These are phyloP conservation scores for Fusarium clavum DNA, from an alignment of 2,329 filamentous ascomycete genomes.

Conservation along the genomic window DNA sequence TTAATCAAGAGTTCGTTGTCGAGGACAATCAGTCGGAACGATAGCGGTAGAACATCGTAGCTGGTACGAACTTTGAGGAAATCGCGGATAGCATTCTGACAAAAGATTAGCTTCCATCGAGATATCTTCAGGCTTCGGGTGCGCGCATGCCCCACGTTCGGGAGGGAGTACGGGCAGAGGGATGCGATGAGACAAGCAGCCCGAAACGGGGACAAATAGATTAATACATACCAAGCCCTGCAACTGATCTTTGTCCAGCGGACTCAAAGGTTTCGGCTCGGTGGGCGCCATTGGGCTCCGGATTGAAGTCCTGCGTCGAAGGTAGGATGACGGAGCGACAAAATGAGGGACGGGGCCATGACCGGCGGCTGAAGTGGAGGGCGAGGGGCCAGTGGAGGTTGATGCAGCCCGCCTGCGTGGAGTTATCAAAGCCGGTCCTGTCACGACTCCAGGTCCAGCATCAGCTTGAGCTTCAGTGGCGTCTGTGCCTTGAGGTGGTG, in stretches of 20 bases:
- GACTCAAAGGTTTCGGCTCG: constrained; percentile 62
- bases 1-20: constrained; percentile 96
- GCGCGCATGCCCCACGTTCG: constrained; percentile 35
- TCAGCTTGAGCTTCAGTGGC: constrained; percentile 7
- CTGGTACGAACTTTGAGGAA: constrained; percentile 97
- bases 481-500: constrained; percentile 15
- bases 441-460: constrained; percentile 9
- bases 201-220: constrained; percentile 11
- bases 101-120: constrained; percentile 25
- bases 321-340: constrained; percentile 70
- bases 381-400: constrained; percentile 36
- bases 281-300: constrained; percentile 53
- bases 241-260: constrained; percentile 80
- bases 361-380: constrained; percentile 40
- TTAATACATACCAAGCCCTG: constrained; percentile 75
- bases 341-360: constrained; percentile 61
- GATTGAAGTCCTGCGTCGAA: constrained; percentile 55
- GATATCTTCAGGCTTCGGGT: constrained; percentile 10
- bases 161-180: constrained; percentile 30
- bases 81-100: constrained; percentile 86
- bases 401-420: constrained; percentile 39
- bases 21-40: constrained; percentile 94
- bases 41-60: constrained; percentile 96
- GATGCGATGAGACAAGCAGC: constrained; percentile 11
- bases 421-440: constrained; percentile 36